Base-by-base conservation (phyloP, 352 stramenopile genomes). In the Pythium oligandrum region DNA sequence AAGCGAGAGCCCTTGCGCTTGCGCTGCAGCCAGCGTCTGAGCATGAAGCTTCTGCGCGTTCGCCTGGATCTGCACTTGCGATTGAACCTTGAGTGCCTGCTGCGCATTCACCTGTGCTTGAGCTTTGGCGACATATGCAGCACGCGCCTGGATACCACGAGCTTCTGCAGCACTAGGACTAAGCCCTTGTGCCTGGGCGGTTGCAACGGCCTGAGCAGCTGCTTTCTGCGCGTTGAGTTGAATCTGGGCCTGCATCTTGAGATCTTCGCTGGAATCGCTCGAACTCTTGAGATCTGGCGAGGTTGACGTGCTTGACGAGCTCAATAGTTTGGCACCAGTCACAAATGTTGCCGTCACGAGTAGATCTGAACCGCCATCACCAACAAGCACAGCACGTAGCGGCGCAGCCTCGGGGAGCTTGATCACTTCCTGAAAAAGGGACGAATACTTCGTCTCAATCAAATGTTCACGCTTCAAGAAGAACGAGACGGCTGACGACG, bases 371-470 rank as follows among this genome's bases (percentile, higher is more conserved):
- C 89, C 94, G 33, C 92, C 81, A 37, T 96, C 85, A 2, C 61
- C 78, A 46, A 80, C 86, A 30, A 99, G 68, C 52, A 98, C 85
- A 48, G 84, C 74, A 34, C 94, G 83, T 35, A 99, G 66, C 42
- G 79, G 71, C 26, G 65, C 68, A 1, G 94, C 91, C 53, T 98
- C 87, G 3, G 96, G 80, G 4, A 97, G 57, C 53, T 95, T 95
- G 37, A 99, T 63, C 12, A 99, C 64, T 51, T 96, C 85, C 60
- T 96, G 86, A 56, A 99, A 98, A 4, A 99, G 80, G 48, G 90
- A 91, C 47, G 83, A 96, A 53, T 98, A 98, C 44, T 94, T 83
- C 26, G 83, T 59, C 51, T 96, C 78, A 9, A 85, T 66, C 48
- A 96, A 64, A 36, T 87, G 78, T 6, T 96, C 79, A 5, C 75